These are phyloP conservation scores for Boletus semigastroideus DNA, from an alignment of 1,284 basidiomycete genomes.

Conservation along the genomic window DNA sequence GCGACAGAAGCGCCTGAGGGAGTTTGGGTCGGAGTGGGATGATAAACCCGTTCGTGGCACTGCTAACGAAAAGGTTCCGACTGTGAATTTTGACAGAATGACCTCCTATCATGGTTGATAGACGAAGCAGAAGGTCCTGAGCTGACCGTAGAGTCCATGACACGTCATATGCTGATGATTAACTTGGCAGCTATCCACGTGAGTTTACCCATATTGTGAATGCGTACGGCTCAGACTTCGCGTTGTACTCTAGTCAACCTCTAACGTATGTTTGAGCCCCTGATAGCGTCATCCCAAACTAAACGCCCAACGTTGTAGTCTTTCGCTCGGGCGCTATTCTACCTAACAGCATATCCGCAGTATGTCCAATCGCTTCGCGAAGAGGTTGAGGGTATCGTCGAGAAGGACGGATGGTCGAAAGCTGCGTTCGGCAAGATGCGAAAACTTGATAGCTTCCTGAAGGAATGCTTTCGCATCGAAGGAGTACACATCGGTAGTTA, in stretches of 20 bases:
- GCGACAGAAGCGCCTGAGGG: conserved; percentile 31
- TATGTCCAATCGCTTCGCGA: conserved; percentile 40
- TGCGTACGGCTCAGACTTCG: not conserved
- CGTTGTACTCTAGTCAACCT: conserved; percentile 6
- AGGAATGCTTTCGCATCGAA: conserved; percentile 40
- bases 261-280: conserved; percentile 13
- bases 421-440: conserved; percentile 39
- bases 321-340: conserved; percentile 38
- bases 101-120: conserved; percentile 46
- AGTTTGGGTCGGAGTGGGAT: conserved; percentile 28
- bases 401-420: conserved; percentile 45
- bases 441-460: conserved; percentile 49
- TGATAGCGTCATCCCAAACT: not conserved
- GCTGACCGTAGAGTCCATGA: conserved; percentile 30
- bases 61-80: not conserved
- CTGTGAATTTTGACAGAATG: conserved; percentile 29
- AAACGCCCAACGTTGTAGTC: conserved; percentile 8
- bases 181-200: conserved; percentile 34
- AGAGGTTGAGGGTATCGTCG: conserved; percentile 40
- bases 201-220: conserved; percentile 24
- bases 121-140: conserved; percentile 38
- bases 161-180: conserved; percentile 32
- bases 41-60: not conserved
- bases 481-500: conserved; percentile 27
- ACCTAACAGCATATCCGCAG: conserved; percentile 22